Evolutionary conservation across 2,329 filamentous ascomycete genomes (phyloP).

Genomic region (Paecilomyces dactylethromorphus): DNA sequence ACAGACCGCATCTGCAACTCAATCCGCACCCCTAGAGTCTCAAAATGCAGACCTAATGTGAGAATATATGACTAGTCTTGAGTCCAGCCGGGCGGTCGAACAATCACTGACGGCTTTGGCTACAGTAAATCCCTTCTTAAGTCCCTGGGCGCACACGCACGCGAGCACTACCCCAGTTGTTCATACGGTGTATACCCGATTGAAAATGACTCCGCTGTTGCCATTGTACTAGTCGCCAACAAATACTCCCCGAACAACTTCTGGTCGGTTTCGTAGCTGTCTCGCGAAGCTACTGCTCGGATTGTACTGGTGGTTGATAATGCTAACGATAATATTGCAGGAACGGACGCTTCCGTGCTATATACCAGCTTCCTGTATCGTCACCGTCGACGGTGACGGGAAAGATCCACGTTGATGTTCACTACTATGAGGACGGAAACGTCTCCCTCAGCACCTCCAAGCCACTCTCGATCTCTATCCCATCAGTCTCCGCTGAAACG

Average conservation of each 20-base stretch:
- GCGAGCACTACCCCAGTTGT: constrained; percentile 81
- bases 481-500: constrained; percentile 58
- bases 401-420: constrained; percentile 85
- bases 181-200: constrained; percentile 78
- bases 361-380: constrained; percentile 72
- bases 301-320: not conserved
- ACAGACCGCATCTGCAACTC: constrained; percentile 73
- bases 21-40: constrained; percentile 73
- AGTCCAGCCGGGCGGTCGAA: not conserved
- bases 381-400: constrained; percentile 60
- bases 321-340: constrained; percentile 33
- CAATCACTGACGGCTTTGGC: not conserved
- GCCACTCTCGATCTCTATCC: constrained; percentile 56
- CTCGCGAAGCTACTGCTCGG: not conserved
- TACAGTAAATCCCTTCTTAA: constrained; percentile 76
- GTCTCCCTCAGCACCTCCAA: constrained; percentile 90
- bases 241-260: constrained; percentile 98
- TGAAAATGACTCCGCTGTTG: constrained; percentile 67
- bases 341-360: constrained; percentile 94
- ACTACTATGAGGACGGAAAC: constrained; percentile 99
- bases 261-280: constrained; percentile 55
- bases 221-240: constrained; percentile 81
- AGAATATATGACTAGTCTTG: constrained; percentile 1
- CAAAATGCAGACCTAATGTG: constrained; percentile 74
- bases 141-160: constrained; percentile 65